A percentile compares a stretch with the other conserved stretches of the same genome.
Conservation (phyloP, 768 basidiomycete species). For the Phylloporus sp. region DNA sequence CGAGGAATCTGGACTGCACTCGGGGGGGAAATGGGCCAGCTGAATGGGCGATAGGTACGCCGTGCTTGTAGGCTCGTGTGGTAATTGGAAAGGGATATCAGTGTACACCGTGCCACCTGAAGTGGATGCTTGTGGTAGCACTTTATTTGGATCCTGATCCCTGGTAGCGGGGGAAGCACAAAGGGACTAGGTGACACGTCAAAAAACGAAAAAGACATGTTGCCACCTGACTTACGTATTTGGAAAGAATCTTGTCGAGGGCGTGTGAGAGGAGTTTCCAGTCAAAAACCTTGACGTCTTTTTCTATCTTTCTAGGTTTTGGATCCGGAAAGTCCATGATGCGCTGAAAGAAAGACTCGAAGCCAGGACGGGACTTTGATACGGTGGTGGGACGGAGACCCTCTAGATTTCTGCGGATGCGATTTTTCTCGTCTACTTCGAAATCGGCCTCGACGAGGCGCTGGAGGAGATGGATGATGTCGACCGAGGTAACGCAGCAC, state of each 20-base stretch:
- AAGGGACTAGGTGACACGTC: constrained; percentile 38
- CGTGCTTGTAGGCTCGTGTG: constrained; percentile 14
- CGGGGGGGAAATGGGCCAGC: constrained; percentile 16
- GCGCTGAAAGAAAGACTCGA: constrained; percentile 85
- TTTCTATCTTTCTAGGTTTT: constrained; percentile 95
- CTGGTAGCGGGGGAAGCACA: constrained; percentile 37
- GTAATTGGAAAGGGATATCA: constrained; percentile 4
- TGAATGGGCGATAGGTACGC: constrained; percentile 18
- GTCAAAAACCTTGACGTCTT: constrained; percentile 87
- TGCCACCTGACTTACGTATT: constrained; percentile 65
- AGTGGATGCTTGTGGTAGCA: constrained; percentile 12
- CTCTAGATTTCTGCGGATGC: constrained; percentile 92
- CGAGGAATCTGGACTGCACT: constrained; percentile 10
- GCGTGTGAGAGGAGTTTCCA: constrained; percentile 71
- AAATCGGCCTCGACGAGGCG: constrained; percentile 68
- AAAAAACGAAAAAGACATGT: neutral
- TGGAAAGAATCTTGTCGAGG: constrained; percentile 74
- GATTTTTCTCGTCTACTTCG: constrained; percentile 94
- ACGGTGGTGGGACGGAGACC: constrained; percentile 88
- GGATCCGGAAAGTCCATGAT: constrained; percentile 97
- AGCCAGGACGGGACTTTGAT: constrained; percentile 77
- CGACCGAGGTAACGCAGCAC: constrained; percentile 92
- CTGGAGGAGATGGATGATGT: constrained; percentile 92
- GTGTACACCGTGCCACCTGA: constrained; percentile 17
- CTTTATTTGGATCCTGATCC: constrained; percentile 24